Percentiles rank a stretch among this genome's conserved stretches.
Evolutionary conservation across 495 filamentous ascomycete genomes (phyloP).

Genomic region (Tuber melanosporum): DNA sequence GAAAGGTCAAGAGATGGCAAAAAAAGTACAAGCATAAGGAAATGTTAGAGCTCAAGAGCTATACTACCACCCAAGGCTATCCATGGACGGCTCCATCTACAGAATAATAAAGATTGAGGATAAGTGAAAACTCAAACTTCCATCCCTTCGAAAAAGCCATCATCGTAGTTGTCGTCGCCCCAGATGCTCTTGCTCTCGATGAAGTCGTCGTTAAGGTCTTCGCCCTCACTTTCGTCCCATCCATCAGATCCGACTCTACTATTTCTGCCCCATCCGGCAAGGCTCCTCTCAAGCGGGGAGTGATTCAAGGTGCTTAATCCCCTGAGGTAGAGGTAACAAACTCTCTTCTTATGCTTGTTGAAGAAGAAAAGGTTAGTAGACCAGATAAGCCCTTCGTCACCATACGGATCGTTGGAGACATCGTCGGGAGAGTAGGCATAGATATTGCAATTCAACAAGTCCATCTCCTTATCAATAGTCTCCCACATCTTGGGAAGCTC

Average conservation of each 20-base stretch:
- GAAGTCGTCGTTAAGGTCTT: slow-evolving; percentile 44
- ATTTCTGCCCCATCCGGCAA: slow-evolving; percentile 21
- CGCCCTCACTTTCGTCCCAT: slow-evolving; percentile 39
- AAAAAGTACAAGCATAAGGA: background rate
- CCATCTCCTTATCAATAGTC: slow-evolving; percentile 86
- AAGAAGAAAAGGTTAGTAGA: slow-evolving; percentile 96
- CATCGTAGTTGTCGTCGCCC: slow-evolving; percentile 46
- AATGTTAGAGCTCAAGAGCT: background rate
- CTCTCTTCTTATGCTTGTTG: slow-evolving; percentile 85
- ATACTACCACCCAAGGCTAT: background rate
- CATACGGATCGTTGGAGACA: slow-evolving; percentile 64
- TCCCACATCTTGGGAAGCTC: slow-evolving; percentile 71
- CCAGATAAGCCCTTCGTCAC: slow-evolving; percentile 89
- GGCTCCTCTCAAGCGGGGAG: slow-evolving; percentile 49
- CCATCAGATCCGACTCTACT: slow-evolving; percentile 18
- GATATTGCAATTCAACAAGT: slow-evolving; percentile 69
- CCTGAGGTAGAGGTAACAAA: slow-evolving; percentile 85
- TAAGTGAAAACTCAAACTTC: slow-evolving; percentile 21
- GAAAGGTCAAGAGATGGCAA: background rate
- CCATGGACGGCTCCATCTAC: background rate
- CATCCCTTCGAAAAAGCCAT: slow-evolving; percentile 30
- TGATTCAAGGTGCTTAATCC: slow-evolving; percentile 77
- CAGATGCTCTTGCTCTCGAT: slow-evolving; percentile 47
- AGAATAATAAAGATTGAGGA: background rate
- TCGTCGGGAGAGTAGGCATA: slow-evolving; percentile 79